These are phyloP conservation scores for Talaromyces adpressus DNA, from an alignment of 495 filamentous ascomycete species.

Conservation along the genomic window DNA sequence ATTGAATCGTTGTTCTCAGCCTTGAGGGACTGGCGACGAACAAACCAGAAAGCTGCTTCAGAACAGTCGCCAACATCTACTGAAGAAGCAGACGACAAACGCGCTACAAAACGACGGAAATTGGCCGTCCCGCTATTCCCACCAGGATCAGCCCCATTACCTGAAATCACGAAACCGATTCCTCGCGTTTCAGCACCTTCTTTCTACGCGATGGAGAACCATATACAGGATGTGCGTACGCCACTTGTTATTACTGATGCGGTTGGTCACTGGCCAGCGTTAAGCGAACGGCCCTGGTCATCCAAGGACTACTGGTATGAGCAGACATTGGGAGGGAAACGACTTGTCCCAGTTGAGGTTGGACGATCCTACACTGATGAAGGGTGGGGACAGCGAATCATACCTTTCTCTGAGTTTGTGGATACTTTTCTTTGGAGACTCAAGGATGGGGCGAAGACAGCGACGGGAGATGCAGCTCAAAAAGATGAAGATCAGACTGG, in stretches of 20 bases:
- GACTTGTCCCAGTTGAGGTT: constrained; percentile 85
- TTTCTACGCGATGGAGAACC: constrained; percentile 57
- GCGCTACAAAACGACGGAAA: constrained; percentile 26
- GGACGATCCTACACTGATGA: constrained; percentile 82
- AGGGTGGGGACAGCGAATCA: constrained; percentile 78
- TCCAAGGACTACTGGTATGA: constrained; percentile 66
- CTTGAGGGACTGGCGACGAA: constrained; percentile 21
- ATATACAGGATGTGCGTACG: constrained; percentile 44
- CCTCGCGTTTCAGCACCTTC: constrained; percentile 32
- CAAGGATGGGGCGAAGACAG: not conserved
- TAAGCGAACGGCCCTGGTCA: constrained; percentile 62
- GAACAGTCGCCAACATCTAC: not conserved
- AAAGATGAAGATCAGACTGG: constrained; percentile 29
- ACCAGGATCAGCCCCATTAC: constrained; percentile 25
- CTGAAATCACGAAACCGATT: constrained; percentile 29
- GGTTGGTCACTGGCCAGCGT: constrained; percentile 70
- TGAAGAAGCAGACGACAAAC: constrained; percentile 14
- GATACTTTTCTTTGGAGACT: constrained; percentile 43
- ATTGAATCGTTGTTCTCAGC: constrained; percentile 40
- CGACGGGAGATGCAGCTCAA: not conserved
- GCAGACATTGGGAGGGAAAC: constrained; percentile 66
- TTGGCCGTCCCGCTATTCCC: constrained; percentile 32
- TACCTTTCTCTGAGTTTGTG: constrained; percentile 70
- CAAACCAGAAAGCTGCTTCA: not conserved
- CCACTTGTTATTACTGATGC: constrained; percentile 67